phyloP scores from a whole-genome alignment of 2,329 filamentous ascomycete genomes.

The Aureobasidium sp. region DNA sequence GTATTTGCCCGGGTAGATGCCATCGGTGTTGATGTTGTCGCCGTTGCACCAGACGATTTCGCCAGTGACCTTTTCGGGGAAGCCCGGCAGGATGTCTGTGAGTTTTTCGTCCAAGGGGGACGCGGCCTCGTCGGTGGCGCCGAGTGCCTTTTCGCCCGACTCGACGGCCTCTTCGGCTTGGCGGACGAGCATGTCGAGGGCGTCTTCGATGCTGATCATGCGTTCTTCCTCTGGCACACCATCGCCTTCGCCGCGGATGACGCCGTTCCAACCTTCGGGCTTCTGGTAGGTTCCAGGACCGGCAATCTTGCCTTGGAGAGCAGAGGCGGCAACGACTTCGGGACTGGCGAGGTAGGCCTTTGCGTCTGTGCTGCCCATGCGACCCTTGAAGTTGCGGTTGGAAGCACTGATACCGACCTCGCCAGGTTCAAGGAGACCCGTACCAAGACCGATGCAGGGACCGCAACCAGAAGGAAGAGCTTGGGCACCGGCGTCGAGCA shows the following conservation, averaged over 20 bases:
- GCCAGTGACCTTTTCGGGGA: constrained; percentile 71
- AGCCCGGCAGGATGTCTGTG: constrained; percentile 73
- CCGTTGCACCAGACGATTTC: constrained; percentile 83
- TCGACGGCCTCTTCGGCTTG: constrained; percentile 57
- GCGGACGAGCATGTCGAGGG: constrained; percentile 60
- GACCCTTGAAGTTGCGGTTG: constrained; percentile 86
- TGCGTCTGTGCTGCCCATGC: constrained; percentile 73
- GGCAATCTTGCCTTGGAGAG: constrained; percentile 61
- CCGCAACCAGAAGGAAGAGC: constrained; percentile 66
- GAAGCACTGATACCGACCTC: constrained; percentile 76
- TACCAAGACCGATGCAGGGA: constrained; percentile 77
- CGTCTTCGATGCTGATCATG: constrained; percentile 58
- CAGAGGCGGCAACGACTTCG: constrained; percentile 86
- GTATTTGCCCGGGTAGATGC: constrained; percentile 84
- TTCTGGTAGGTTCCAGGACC: constrained; percentile 72
- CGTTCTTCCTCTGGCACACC: constrained; percentile 55
- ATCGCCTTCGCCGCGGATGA: constrained; percentile 62
- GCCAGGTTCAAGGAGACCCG: constrained; percentile 70
- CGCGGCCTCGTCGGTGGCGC: constrained; percentile 21
- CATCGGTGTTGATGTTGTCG: constrained; percentile 85
- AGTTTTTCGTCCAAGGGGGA: constrained; percentile 29
- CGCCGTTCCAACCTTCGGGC: constrained; percentile 58
- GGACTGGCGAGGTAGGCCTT: constrained; percentile 82
- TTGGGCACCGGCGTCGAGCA: constrained; percentile 71
- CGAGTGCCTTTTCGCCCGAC: constrained; percentile 41